Evolutionary conservation across 371 early-diverging fungal genomes (phyloP), one percentile per base, ranked within the genome.

Genomic region (Syncephalastrum racemosum): DNA sequence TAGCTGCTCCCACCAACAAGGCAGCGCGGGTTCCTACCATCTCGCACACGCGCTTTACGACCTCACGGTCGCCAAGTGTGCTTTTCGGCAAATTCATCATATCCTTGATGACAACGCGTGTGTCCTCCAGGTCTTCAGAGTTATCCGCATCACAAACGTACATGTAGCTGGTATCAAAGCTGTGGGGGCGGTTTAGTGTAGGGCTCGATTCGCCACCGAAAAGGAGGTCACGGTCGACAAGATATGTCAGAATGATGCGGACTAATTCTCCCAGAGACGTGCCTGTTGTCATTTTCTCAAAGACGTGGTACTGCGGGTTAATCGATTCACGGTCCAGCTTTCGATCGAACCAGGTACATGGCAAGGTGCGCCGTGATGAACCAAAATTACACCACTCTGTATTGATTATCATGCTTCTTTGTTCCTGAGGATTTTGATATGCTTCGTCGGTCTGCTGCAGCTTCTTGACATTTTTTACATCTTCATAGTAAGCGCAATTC

Each of bases 211-310:
- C 71, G 46, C 90, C 93, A 19, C 66, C 60, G 64, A 93, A 95
- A n/a, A 95, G 64, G 19, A 86, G 72, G 53, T 86, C 90, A 63
- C 79, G 80, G 59, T 87, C 84, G 40, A 89, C 82, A 42, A 94
- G 83, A 63, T 95, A 89, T 25, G 91, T 79, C 12, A 90, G 59
- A 31, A 88, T 85, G 56, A 82, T 81, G 43, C 97, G 84, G 19
- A 85, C 86, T 16, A 97, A 66, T 71, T 97, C 97, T 49, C 96
- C 96, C 43, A 97, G 68, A 68, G 94, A 95, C 60, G 92, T 84
- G n/a, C 96, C 96, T n/a, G 92, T 89, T n/a, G 95, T 88, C 90
- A 95, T 89, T 71, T 97, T 96, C 63, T 95, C 96, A 71, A 91
- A 93, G 43, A 88, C 83, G 67, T 95, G 94, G 65, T 83, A 76